Base-by-base conservation (phyloP, 2,329 filamentous ascomycete genomes). In the Sclerotinia sclerotiorum region DNA sequence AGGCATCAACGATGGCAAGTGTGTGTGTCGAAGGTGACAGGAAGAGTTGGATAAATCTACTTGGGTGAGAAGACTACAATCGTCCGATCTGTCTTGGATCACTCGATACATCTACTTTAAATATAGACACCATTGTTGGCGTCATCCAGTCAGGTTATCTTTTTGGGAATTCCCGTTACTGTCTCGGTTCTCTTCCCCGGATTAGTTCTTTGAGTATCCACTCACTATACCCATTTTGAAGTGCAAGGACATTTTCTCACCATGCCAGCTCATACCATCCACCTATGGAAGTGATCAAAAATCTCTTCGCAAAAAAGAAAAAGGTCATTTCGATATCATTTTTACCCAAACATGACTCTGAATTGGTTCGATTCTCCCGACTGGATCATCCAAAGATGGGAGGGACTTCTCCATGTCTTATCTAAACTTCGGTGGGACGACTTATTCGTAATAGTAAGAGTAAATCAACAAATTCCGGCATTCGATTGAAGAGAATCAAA, bases 151-250 rank as follows among this genome's bases (percentile, higher is more conserved):
- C 27, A 39, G 13, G 19, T 39, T 51, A 39, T 62, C 60, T 32
- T 46, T 51, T 42, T 51, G 35, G 5, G 46, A n/a, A 62, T 39
- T 51, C 15, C 58, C n/a, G 19, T 27, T 46, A 35, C n/a, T 39
- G 46, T 19, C 60, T 62, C 60, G 46, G 60, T 32, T 62, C 46
- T 39, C 60, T 62, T 62, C 60, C 60, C 60, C 60, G 46, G 60
- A 62, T 62, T 62, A 51, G 60, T 62, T 35, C 46, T 61, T 49
- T 10, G 29, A 62, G 46, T 51, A 51, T 39, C 60, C 60, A 62
- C 60, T 51, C 17, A 62, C 29, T 49, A 51, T n/a, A 51, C 60
- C 46, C 39, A 39, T 62, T 62, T 62, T 39, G 46, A 51, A 62
- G 15, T 51, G 29, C 46, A 48, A 62, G 48, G 21, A 49, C 44